These are phyloP conservation scores for Tetraselmis striata DNA, from an alignment of 139 green algal species.

Conservation along the genomic window DNA sequence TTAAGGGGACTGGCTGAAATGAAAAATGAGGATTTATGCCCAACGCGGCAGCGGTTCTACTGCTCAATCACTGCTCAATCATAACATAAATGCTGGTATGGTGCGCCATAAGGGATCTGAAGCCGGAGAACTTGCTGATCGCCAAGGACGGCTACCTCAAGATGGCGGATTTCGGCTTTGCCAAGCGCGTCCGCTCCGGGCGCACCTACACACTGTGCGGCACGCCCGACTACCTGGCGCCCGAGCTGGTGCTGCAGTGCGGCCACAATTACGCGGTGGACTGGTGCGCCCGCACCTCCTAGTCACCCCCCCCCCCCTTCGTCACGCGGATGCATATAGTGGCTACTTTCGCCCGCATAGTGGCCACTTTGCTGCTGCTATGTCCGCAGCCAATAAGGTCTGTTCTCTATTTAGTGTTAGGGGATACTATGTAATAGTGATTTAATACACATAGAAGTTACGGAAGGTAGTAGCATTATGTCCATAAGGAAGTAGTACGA, in stretches of 20 bases:
- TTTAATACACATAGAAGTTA: too few relatives aligned
- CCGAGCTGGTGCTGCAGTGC: slow-evolving; percentile 77
- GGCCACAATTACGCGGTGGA: slow-evolving; percentile 78
- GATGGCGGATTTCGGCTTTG: slow-evolving; percentile 88
- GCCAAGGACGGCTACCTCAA: slow-evolving; percentile 55
- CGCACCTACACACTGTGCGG: slow-evolving; percentile 92
- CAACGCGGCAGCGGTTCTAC: slow-evolving; percentile 72
- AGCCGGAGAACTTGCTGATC: slow-evolving; percentile 65
- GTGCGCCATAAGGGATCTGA: slow-evolving; percentile 39
- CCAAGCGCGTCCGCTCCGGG: slow-evolving; percentile 19
- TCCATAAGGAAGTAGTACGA: not conserved
- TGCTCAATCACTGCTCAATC: too few relatives aligned
- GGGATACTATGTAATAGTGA: not conserved
- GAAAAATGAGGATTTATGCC: too few relatives aligned
- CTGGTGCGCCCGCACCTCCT: slow-evolving; percentile 52
- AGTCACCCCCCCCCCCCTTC: too few relatives aligned
- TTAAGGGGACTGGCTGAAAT: too few relatives aligned
- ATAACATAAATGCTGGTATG: not conserved
- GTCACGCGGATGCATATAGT: not conserved
- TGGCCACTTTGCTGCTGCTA: not conserved
- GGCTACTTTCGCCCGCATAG: not conserved
- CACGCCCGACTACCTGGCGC: slow-evolving; percentile 92
- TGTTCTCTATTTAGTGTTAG: not conserved
- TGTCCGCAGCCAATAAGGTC: not conserved
- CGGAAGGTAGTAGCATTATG: too few relatives aligned